Evolutionary conservation across 306 rosid species (phyloP).

Genomic region (Glycine latifolia): DNA sequence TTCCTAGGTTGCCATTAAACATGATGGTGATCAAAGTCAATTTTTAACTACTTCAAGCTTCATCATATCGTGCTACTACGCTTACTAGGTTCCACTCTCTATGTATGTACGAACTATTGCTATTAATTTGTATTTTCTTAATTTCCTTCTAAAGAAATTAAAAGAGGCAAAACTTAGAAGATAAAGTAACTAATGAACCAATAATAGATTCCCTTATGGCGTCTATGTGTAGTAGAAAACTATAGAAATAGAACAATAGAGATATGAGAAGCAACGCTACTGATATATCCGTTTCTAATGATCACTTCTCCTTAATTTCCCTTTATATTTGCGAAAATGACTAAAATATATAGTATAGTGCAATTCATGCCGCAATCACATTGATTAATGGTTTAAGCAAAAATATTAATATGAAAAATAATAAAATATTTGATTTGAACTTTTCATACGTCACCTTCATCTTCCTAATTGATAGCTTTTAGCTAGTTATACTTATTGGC

Average conservation of each 20-base stretch:
- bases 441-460: background rate
- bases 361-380: background rate
- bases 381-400: background rate
- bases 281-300: background rate
- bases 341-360: background rate
- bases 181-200: conserved; percentile 10
- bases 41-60: conserved; percentile 32
- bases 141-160: background rate
- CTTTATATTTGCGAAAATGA: background rate
- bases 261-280: background rate
- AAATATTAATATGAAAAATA: background rate
- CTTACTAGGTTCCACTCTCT: too few relatives aligned
- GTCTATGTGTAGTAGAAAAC: background rate
- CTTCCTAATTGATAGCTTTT: background rate
- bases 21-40: too few relatives aligned
- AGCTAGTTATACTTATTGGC: background rate
- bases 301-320: background rate
- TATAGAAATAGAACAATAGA: background rate
- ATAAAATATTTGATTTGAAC: background rate
- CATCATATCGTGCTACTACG: too few relatives aligned
- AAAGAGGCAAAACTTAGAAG: background rate
- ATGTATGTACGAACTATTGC: background rate
- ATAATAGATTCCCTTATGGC: conserved; percentile 9
- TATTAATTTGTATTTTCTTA: background rate
- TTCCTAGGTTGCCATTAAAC: conserved; percentile 17